Evolutionary conservation across 2,329 filamentous ascomycete species (phyloP).

Genomic region (Penicillium brasilianum): DNA sequence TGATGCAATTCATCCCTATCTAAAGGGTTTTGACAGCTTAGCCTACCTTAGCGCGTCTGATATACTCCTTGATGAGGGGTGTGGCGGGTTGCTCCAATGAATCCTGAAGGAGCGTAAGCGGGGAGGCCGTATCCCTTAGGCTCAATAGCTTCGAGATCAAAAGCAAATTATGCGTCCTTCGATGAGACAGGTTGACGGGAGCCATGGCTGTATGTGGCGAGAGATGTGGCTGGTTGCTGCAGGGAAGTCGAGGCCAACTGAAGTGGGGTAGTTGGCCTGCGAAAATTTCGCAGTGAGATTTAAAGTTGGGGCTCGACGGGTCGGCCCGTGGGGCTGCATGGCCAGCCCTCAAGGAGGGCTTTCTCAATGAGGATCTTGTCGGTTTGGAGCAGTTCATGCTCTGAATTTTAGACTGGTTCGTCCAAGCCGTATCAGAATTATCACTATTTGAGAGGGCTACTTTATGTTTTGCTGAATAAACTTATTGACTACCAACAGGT

Average conservation of each 20-base stretch:
- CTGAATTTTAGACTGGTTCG: too few species aligned
- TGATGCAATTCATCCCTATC: not conserved
- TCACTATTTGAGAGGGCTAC: too few species aligned
- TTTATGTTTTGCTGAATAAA: too few species aligned
- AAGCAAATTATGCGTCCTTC: conserved; percentile 81
- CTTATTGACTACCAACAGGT: too few species aligned
- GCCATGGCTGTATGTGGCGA: conserved; percentile 36
- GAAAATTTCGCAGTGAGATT: conserved; percentile 37
- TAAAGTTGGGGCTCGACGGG: conserved; percentile 42
- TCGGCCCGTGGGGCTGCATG: conserved; percentile 32
- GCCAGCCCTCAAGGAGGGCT: not conserved
- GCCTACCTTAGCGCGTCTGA: conserved; percentile 72
- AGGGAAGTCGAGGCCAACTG: conserved; percentile 16
- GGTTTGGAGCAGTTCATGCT: too few species aligned
- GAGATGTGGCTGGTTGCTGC: conserved; percentile 3
- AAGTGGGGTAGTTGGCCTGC: conserved; percentile 29
- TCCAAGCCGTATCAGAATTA: too few species aligned
- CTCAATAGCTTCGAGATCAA: conserved; percentile 82
- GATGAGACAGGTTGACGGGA: conserved; percentile 58
- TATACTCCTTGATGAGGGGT: conserved; percentile 74
- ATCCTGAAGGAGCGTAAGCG: conserved; percentile 85
- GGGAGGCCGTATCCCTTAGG: conserved; percentile 77
- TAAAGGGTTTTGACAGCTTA: not conserved
- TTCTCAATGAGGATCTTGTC: not conserved
- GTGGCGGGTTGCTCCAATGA: conserved; percentile 79